Percentiles rank a stretch among this genome's conserved stretches.
Conservation (phyloP, 352 stramenopile genomes). For the Pythium vanterpoolii region DNA sequence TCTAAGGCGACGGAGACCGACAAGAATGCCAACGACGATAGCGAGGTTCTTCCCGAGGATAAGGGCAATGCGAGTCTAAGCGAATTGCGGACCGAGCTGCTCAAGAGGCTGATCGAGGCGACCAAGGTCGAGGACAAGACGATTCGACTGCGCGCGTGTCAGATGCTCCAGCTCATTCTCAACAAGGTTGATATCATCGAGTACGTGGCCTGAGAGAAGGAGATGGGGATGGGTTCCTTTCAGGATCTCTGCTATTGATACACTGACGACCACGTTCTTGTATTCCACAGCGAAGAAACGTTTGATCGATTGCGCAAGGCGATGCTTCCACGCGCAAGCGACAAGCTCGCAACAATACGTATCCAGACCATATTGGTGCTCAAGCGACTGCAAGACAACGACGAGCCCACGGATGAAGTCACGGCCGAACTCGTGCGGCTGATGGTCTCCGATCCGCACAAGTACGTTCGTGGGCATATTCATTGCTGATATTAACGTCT, state of each 20-base stretch:
- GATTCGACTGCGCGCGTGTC: slow-evolving; percentile 48
- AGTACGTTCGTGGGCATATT: slow-evolving; percentile 32
- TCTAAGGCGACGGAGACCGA: slow-evolving; percentile 15
- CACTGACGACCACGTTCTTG: not conserved
- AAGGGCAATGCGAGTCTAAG: slow-evolving; percentile 16
- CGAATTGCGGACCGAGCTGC: slow-evolving; percentile 49
- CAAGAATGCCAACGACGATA: slow-evolving; percentile 18
- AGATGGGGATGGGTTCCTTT: not conserved
- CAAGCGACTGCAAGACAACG: slow-evolving; percentile 50
- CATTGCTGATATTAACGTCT: not conserved
- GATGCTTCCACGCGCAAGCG: slow-evolving; percentile 49
- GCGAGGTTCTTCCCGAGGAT: slow-evolving; percentile 2
- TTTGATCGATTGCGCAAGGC: slow-evolving; percentile 32
- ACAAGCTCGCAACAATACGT: slow-evolving; percentile 60
- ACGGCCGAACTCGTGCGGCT: slow-evolving; percentile 47
- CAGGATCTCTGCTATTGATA: too few species aligned
- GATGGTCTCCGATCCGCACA: slow-evolving; percentile 66
- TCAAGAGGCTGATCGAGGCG: slow-evolving; percentile 41
- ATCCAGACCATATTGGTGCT: slow-evolving; percentile 62
- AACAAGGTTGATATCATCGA: slow-evolving; percentile 50
- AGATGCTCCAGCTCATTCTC: slow-evolving; percentile 64
- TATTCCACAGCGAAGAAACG: slow-evolving; percentile 31
- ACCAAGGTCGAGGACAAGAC: slow-evolving; percentile 62
- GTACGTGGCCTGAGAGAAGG: slow-evolving; percentile 24
- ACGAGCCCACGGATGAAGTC: slow-evolving; percentile 39